phyloP scores from a whole-genome alignment of 139 green algal species.

The Penium margaritaceum region DNA sequence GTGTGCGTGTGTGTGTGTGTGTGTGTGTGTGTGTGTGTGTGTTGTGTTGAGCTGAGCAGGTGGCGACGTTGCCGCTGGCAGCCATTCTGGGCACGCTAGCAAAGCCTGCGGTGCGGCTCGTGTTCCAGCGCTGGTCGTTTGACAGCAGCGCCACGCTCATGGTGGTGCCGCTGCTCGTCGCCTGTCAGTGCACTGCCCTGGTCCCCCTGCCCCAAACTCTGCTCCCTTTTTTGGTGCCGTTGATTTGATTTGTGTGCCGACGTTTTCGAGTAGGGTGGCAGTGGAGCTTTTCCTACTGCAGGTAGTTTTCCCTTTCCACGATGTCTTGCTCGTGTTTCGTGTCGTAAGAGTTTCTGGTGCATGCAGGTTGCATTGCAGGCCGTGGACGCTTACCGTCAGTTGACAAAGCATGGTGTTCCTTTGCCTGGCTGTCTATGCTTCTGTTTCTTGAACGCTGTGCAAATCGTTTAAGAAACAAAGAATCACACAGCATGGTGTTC shows the following conservation, averaged over 20 bases:
- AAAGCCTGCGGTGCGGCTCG: constrained; percentile 18
- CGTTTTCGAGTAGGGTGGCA: no score
- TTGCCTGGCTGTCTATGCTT: not conserved
- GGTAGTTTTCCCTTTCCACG: not conserved
- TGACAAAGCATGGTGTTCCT: not conserved
- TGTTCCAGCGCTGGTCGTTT: constrained; percentile 47
- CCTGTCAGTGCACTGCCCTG: constrained; percentile 20
- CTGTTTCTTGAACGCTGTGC: no score
- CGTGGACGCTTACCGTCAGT: constrained; percentile 33
- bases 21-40: no score
- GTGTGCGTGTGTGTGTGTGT: no score
- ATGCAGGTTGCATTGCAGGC: constrained; percentile 20
- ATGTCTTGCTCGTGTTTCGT: constrained; percentile 23
- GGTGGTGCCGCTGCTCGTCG: constrained; percentile 25
- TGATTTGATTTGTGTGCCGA: no score
- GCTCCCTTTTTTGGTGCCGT: no score
- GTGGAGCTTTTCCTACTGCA: no score
- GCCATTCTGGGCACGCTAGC: constrained; percentile 36
- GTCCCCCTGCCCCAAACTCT: not conserved
- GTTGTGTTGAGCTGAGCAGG: constrained; percentile 12
- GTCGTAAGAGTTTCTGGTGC: constrained; percentile 41
- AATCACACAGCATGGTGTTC: no score
- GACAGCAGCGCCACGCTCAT: constrained; percentile 32
- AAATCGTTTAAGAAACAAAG: no score
- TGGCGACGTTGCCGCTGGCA: constrained; percentile 39